Conservation (phyloP, 2,329 filamentous ascomycete species). For the Reticulascus tulasneorum region DNA sequence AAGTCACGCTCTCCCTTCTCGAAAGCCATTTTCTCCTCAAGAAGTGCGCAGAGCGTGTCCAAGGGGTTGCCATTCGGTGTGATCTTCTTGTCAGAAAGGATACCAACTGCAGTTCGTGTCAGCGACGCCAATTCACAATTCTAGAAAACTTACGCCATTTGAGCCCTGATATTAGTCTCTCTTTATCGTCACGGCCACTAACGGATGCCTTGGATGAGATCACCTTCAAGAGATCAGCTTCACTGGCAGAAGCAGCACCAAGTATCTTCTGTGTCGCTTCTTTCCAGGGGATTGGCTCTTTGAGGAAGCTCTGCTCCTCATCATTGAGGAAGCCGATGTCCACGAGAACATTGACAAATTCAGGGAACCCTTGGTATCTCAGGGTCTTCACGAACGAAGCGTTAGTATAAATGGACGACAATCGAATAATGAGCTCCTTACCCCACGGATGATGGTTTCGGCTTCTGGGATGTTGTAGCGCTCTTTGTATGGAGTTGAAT, state of each 20-base stretch:
- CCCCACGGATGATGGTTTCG: slow-evolving; percentile 59
- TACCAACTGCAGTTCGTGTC: slow-evolving; percentile 49
- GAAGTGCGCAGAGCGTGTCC: slow-evolving; percentile 83
- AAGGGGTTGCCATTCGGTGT: slow-evolving; percentile 74
- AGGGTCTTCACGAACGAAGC: too few species aligned
- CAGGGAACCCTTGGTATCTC: slow-evolving; percentile 83
- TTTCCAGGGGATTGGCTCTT: slow-evolving; percentile 71
- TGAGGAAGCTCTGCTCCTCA: slow-evolving; percentile 60
- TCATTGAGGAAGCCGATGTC: slow-evolving; percentile 87
- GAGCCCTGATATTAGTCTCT: slow-evolving; percentile 67
- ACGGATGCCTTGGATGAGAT: slow-evolving; percentile 76
- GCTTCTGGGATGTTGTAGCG: slow-evolving; percentile 66
- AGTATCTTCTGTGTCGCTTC: slow-evolving; percentile 78
- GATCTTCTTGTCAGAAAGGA: slow-evolving; percentile 66
- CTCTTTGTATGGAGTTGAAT: slow-evolving; percentile 62
- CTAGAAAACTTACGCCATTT: slow-evolving; percentile 47
- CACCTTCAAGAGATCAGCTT: slow-evolving; percentile 67
- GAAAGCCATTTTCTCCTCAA: slow-evolving; percentile 91
- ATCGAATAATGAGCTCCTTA: too few species aligned
- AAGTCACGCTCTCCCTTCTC: slow-evolving; percentile 79
- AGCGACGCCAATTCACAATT: not conserved
- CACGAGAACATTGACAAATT: slow-evolving; percentile 83
- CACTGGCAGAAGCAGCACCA: slow-evolving; percentile 59
- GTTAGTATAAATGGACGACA: too few species aligned
- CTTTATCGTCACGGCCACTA: slow-evolving; percentile 61